Conservation (phyloP, 108 stramenopile genomes). For the Nitzschia palea region DNA sequence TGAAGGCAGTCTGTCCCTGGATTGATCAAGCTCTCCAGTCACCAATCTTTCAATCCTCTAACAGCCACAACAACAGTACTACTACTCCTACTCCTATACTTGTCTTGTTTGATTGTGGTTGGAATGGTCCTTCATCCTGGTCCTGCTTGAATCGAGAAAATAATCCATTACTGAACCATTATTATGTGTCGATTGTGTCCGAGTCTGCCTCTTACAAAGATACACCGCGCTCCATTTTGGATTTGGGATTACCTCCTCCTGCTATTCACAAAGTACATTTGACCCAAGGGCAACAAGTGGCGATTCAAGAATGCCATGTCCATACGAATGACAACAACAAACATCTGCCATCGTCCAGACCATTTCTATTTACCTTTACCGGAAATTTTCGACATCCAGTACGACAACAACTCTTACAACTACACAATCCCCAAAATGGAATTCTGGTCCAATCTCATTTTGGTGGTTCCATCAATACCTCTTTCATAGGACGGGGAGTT, state of each 20-base stretch:
- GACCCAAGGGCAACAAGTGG: conserved; percentile 7
- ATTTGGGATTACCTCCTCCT: conserved; percentile 32
- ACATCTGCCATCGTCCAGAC: no score
- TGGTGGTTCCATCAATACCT: neutral
- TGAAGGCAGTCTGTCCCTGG: neutral
- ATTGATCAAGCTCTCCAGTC: neutral
- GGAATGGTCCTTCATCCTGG: neutral
- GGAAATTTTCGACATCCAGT: neutral
- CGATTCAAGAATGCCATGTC: conserved; percentile 9
- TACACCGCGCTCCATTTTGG: neutral
- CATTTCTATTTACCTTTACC: neutral
- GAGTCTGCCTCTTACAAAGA: neutral
- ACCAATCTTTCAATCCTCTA: neutral
- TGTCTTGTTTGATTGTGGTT: neutral
- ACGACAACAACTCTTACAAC: conserved; percentile 7
- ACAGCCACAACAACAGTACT: neutral
- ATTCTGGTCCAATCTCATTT: neutral
- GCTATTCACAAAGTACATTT: conserved; percentile 1
- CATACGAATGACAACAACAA: no score
- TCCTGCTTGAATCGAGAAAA: neutral
- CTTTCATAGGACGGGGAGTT: neutral
- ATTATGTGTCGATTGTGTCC: conserved; percentile 7
- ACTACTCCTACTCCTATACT: neutral
- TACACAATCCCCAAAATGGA: neutral
- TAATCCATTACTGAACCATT: neutral